Evolutionary conservation across 768 basidiomycete species (phyloP).

Genomic region (Mycena epipterygia): DNA sequence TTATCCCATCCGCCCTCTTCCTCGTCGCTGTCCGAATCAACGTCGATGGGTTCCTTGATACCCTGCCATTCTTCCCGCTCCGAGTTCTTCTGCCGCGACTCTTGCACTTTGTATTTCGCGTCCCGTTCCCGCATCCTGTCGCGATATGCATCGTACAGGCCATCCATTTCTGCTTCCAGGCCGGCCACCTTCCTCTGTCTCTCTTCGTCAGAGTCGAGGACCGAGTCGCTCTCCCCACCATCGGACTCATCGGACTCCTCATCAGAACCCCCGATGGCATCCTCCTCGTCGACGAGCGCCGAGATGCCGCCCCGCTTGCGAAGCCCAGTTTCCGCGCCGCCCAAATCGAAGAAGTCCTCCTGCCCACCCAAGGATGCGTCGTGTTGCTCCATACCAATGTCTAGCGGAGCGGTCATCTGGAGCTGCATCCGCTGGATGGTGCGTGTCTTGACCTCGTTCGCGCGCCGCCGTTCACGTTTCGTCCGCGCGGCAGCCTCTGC

Average conservation of each 20-base stretch:
- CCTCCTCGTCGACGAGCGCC: constrained; percentile 55
- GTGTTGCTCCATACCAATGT: constrained; percentile 90
- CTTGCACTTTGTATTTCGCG: constrained; percentile 87
- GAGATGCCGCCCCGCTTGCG: constrained; percentile 56
- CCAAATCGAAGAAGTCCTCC: constrained; percentile 92
- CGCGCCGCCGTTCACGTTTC: constrained; percentile 86
- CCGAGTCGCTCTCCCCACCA: constrained; percentile 53
- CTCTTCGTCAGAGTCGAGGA: constrained; percentile 78
- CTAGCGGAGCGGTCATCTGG: constrained; percentile 97
- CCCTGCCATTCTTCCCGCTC: constrained; percentile 89
- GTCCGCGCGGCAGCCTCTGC: constrained; percentile 78
- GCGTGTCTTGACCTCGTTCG: constrained; percentile 89
- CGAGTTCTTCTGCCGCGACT: constrained; percentile 79
- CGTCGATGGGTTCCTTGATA: constrained; percentile 59
- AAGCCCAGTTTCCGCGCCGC: constrained; percentile 62
- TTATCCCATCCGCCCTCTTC: constrained; percentile 81
- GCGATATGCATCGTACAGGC: constrained; percentile 89
- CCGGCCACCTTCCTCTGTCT: constrained; percentile 67
- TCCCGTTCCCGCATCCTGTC: constrained; percentile 86
- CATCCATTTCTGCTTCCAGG: constrained; percentile 91
- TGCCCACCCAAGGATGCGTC: constrained; percentile 85
- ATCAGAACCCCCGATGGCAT: constrained; percentile 60
- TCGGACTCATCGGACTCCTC: constrained; percentile 54
- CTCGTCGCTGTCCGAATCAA: constrained; percentile 58
- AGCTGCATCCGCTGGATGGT: constrained; percentile 96